Evolutionary conservation across 1,284 basidiomycete species (phyloP), one percentile per base, ranked within the genome.

Genomic region (Microbotryomycetes sp.): DNA sequence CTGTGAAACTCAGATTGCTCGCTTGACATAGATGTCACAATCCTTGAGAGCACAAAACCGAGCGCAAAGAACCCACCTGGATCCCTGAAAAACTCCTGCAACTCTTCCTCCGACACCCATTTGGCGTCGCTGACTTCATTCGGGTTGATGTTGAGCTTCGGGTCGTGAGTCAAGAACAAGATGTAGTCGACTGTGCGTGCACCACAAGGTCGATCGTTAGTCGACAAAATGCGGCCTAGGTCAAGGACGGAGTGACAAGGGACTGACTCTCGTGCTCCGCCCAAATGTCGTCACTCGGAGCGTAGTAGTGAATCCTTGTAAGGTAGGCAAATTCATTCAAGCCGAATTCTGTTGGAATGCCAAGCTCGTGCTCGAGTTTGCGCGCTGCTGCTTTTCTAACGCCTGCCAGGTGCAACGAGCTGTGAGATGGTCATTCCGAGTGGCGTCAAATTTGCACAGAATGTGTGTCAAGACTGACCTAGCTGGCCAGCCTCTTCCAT

Each of bases 351-450:
- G 74, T 79, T 2, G 91, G 89, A 70, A 98, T 97, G 36, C 96
- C 96, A 42, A 99, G 82, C 78, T 99, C 96, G 74, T 99, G 96
- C 68, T 93, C 87, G 23, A 99, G 83, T 79, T 99, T 99, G 67
- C 96, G 82, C 42, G 90, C 87, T 4, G 93, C 94, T 28, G 96
- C 96, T 26, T 86, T 79, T 58, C 86, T 83, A 23, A 96, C 93
- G 60, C 81, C 80, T 78, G 68, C n/a, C n/a, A n/a, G 0, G 23
- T 42, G 19, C 36, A 9, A 12, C 36, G n/a, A n/a, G n/a, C n/a
- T n/a, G n/a, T n/a, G n/a, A n/a, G n/a, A n/a, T n/a, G n/a, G n/a
- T n/a, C n/a, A n/a, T n/a, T n/a, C n/a, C 36, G 45, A n/a, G 42
- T 15, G 15, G 12, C 48, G 30, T 23, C 42, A 42, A 5, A 14